These are phyloP conservation scores for Raddia distichophylla DNA, from an alignment of 176 grass and related monocot genomes.

Conservation along the genomic window DNA sequence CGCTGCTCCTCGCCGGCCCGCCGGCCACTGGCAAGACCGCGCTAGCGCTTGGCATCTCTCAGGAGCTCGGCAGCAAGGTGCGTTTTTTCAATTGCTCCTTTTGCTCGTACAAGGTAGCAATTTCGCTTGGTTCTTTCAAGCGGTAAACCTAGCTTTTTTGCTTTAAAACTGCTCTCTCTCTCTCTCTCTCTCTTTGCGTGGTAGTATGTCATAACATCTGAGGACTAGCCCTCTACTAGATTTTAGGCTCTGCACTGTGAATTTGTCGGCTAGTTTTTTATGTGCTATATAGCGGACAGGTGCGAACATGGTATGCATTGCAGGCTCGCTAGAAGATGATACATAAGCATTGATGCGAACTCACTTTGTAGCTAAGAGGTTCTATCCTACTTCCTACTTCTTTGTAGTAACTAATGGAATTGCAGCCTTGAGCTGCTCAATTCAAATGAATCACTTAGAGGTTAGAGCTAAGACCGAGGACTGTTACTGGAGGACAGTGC, in stretches of 20 bases:
- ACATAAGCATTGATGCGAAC: background rate
- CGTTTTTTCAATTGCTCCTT: slow-evolving; percentile 21
- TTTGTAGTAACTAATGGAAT: background rate
- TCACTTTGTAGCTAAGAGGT: background rate
- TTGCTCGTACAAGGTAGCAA: background rate
- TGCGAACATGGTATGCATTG: background rate
- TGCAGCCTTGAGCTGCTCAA: background rate
- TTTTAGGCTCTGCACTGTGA: background rate
- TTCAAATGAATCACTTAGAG: background rate
- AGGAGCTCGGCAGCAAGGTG: slow-evolving; percentile 99
- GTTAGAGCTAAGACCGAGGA: background rate
- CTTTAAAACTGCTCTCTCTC: background rate
- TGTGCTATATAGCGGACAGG: background rate
- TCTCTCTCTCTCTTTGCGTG: background rate
- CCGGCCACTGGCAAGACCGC: slow-evolving; percentile 92
- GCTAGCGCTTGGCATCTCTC: slow-evolving; percentile 80
- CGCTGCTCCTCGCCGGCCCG: slow-evolving; percentile 81
- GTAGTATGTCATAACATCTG: background rate
- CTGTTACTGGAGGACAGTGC: background rate
- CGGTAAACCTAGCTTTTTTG: slow-evolving; percentile 8
- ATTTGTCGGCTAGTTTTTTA: background rate
- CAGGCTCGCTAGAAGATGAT: background rate
- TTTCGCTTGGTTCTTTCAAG: background rate
- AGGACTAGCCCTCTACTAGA: background rate
- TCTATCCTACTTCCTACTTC: background rate